phyloP scores from a whole-genome alignment of 768 basidiomycete species.

The Trametes elegans region DNA sequence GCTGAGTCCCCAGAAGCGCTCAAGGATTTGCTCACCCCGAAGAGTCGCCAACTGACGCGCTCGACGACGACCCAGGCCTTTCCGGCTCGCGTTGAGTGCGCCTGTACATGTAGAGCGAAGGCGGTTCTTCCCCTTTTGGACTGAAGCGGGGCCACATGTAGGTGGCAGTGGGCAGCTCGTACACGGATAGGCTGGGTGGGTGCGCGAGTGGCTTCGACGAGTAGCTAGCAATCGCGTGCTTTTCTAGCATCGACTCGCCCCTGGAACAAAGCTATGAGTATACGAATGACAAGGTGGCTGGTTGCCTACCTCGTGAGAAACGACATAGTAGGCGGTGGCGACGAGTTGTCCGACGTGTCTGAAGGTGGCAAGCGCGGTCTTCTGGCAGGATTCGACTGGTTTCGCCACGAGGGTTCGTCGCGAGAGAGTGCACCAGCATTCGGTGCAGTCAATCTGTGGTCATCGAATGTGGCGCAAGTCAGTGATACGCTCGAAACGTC shows the following conservation, averaged over 20 bases:
- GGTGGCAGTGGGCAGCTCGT: constrained; percentile 20
- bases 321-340: not conserved
- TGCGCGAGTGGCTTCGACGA: not conserved
- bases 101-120: constrained; percentile 10
- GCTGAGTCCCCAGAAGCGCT: not conserved
- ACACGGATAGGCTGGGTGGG: constrained; percentile 14
- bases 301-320: not conserved
- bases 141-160: constrained; percentile 22
- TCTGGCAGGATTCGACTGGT: not conserved
- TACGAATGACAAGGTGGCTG: not conserved
- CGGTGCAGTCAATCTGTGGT: not conserved
- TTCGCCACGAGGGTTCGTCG: too few species aligned
- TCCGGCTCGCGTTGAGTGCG: not conserved
- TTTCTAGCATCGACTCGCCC: not conserved
- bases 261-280: not conserved
- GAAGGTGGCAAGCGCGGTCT: not conserved
- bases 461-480: constrained; percentile 9
- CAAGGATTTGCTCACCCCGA: not conserved
- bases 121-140: not conserved
- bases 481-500: not conserved
- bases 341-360: not conserved
- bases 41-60: not conserved
- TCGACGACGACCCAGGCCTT: not conserved
- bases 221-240: constrained; percentile 7
- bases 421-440: not conserved